These are phyloP conservation scores for Acorus gramineus DNA, from an alignment of 106 monocot species.

Conservation along the genomic window DNA sequence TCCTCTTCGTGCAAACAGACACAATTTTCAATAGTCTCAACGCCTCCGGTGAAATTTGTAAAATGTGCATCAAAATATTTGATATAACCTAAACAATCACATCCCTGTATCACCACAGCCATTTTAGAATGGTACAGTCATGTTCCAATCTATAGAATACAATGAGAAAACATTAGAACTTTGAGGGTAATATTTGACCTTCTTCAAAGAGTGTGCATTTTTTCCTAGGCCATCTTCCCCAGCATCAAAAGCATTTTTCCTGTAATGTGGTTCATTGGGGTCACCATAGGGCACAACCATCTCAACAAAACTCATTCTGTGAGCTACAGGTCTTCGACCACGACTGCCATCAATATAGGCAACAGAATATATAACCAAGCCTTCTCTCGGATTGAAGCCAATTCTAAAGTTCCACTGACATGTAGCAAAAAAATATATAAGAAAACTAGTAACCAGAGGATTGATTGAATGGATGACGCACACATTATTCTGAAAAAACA, in stretches of 20 bases:
- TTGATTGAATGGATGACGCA: too few relatives aligned
- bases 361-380: slow-evolving; percentile 87
- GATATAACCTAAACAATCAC: slow-evolving; percentile 94
- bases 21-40: slow-evolving; percentile 98
- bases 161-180: too few relatives aligned
- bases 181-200: slow-evolving; percentile 24
- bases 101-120: slow-evolving; percentile 47
- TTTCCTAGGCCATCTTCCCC: slow-evolving; percentile 97
- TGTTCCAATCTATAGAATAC: too few relatives aligned
- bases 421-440: not conserved
- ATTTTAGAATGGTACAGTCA: not conserved
- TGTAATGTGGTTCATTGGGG: slow-evolving; percentile 95
- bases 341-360: slow-evolving; percentile 93
- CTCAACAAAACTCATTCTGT: slow-evolving; percentile 93
- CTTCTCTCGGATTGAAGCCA: slow-evolving; percentile 95
- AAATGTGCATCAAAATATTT: slow-evolving; percentile 99
- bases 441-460: not conserved
- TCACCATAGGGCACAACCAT: slow-evolving; percentile 99
- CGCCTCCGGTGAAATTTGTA: slow-evolving; percentile 88
- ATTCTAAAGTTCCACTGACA: slow-evolving; percentile 91
- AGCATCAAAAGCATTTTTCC: slow-evolving; percentile 98
- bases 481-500: too few relatives aligned
- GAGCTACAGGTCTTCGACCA: slow-evolving; percentile 80
- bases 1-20: slow-evolving; percentile 98
- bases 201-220: slow-evolving; percentile 94